phyloP scores from a whole-genome alignment of 352 stramenopile species.

The Phytopythium boreale region DNA sequence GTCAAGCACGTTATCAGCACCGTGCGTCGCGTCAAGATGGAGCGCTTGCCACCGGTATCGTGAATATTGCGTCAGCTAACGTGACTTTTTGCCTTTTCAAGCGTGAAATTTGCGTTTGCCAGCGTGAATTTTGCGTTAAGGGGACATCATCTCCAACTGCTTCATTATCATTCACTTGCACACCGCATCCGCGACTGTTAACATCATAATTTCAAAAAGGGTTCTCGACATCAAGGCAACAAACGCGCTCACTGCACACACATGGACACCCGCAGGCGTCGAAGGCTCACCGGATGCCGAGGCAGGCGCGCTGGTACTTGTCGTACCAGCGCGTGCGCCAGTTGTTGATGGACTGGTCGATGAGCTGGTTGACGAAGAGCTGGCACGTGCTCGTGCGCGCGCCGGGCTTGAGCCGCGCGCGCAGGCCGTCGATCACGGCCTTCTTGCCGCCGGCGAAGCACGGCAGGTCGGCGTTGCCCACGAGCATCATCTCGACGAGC shows the following conservation, averaged over 20 bases:
- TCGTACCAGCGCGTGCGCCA: conserved; percentile 90
- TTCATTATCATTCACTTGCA: not conserved
- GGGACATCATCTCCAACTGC: no score
- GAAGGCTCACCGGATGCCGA: conserved; percentile 71
- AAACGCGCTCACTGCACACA: no score
- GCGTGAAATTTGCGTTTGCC: not conserved
- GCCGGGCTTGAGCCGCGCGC: conserved; percentile 69
- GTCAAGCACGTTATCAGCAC: not conserved
- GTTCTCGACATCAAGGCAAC: no score
- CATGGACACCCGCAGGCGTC: no score
- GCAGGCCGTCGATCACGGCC: conserved; percentile 73
- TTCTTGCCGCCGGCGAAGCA: conserved; percentile 85
- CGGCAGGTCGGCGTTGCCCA: conserved; percentile 80
- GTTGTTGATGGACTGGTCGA: conserved; percentile 88
- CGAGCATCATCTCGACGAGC: conserved; percentile 95
- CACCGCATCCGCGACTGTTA: not conserved
- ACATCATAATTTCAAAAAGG: no score
- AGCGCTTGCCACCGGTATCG: not conserved
- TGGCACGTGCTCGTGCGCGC: conserved; percentile 80
- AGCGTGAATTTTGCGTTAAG: not conserved
- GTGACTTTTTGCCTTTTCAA: not conserved
- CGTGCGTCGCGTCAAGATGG: not conserved
- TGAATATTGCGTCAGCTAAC: not conserved
- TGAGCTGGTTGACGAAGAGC: conserved; percentile 82
- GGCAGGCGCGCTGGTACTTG: conserved; percentile 87